Percentiles rank a stretch among this genome's conserved stretches.
Conservation (phyloP, 345 rosid genomes). For the Crucihimalaya himalaica region DNA sequence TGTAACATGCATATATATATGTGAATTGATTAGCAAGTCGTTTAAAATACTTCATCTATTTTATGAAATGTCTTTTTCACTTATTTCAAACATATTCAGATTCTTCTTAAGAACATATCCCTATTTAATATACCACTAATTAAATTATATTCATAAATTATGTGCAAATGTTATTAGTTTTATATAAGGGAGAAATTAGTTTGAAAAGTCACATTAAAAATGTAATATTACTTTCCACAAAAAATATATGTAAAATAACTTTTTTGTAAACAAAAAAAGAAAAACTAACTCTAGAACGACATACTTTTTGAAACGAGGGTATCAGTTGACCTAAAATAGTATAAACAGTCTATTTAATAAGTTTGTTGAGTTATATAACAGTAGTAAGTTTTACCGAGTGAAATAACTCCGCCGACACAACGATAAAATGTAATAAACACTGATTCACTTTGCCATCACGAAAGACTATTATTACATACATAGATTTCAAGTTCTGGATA, state of each 20-base stretch:
- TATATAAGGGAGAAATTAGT: background rate
- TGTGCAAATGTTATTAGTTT: background rate
- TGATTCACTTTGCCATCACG: constrained; percentile 16
- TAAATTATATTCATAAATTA: background rate
- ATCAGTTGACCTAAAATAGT: too few relatives aligned
- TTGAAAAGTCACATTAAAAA: background rate
- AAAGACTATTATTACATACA: constrained; percentile 26
- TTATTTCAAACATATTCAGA: background rate
- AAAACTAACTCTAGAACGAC: background rate
- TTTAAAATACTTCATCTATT: background rate
- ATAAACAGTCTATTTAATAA: background rate
- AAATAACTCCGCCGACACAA: constrained; percentile 20
- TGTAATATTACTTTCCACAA: too few relatives aligned
- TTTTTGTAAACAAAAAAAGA: too few relatives aligned
- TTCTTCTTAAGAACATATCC: background rate
- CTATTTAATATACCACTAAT: background rate
- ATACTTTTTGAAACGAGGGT: background rate
- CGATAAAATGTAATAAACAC: constrained; percentile 17
- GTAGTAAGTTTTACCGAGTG: background rate
- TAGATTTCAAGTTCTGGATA: constrained; percentile 15
- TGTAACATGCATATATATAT: background rate
- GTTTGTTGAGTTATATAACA: background rate
- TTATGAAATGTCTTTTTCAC: background rate
- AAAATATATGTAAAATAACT: background rate
- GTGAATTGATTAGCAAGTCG: background rate